A percentile compares a stretch with the other conserved stretches of the same genome.
Conservation (phyloP, 176 grass and related monocot species). For the maize (Zea mays) region Zm-B73-REFERENCE-NAM-5.0 NC_050096.1:38999501-39000000, state of each 20-base stretch:
- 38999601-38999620: background rate
- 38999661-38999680: background rate
- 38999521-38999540: conserved; percentile 11
- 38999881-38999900: conserved; percentile 26
- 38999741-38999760: background rate
- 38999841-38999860: conserved; percentile 26
- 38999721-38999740: background rate
- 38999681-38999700: background rate
- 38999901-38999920: conserved; percentile 91
- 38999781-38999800: background rate
- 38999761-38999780: background rate
- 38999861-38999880: background rate
- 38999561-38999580: background rate
- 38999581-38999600: background rate
- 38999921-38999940: conserved; percentile 59
- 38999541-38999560: background rate
- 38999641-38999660: background rate
- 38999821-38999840: background rate
- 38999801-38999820: conserved; percentile 1
- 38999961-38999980: conserved; percentile 64
- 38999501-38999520: conserved; percentile 9
- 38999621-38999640: background rate
- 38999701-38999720: background rate
- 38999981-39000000: conserved; percentile 69
- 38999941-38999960: conserved; percentile 80